A percentile compares a stretch with the other conserved stretches of the same genome.
Conservation (phyloP, 2,329 filamentous ascomycete species). For the Diaporthe nobilis region DNA sequence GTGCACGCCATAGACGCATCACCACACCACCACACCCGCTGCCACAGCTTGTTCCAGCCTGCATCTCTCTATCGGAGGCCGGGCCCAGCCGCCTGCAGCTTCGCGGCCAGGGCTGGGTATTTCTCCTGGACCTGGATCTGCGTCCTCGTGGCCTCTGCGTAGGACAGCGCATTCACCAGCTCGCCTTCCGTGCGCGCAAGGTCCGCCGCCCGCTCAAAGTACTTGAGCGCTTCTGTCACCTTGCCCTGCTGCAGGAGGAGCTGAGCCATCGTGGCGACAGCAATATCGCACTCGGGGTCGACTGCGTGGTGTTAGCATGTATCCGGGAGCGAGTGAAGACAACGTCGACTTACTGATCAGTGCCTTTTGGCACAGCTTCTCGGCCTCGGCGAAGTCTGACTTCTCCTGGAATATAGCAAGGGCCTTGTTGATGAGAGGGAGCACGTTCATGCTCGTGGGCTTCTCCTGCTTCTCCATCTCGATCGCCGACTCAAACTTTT, state of each 20-base stretch:
- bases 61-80: slow-evolving; percentile 47
- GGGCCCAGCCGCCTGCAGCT: slow-evolving; percentile 71
- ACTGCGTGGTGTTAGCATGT: slow-evolving; percentile 66
- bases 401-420: slow-evolving; percentile 98
- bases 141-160: slow-evolving; percentile 95
- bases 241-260: slow-evolving; percentile 97
- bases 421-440: slow-evolving; percentile 98
- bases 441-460: slow-evolving; percentile 95
- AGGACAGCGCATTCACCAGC: slow-evolving; percentile 95
- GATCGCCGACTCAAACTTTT: slow-evolving; percentile 98
- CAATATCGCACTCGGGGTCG: slow-evolving; percentile 98
- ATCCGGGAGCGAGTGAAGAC: neutral
- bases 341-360: slow-evolving; percentile 83
- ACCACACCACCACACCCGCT: neutral
- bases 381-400: slow-evolving; percentile 93
- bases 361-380: slow-evolving; percentile 97
- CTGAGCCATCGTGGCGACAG: slow-evolving; percentile 98
- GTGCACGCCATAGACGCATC: neutral
- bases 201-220: slow-evolving; percentile 97
- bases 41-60: neutral
- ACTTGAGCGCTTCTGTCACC: slow-evolving; percentile 93
- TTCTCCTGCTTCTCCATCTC: slow-evolving; percentile 97
- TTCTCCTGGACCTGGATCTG: slow-evolving; percentile 93
- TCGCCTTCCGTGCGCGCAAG: slow-evolving; percentile 94
- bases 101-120: slow-evolving; percentile 83